Evolutionary conservation across 1,284 basidiomycete genomes (phyloP).

Genomic region (Xanthoconium separans): DNA sequence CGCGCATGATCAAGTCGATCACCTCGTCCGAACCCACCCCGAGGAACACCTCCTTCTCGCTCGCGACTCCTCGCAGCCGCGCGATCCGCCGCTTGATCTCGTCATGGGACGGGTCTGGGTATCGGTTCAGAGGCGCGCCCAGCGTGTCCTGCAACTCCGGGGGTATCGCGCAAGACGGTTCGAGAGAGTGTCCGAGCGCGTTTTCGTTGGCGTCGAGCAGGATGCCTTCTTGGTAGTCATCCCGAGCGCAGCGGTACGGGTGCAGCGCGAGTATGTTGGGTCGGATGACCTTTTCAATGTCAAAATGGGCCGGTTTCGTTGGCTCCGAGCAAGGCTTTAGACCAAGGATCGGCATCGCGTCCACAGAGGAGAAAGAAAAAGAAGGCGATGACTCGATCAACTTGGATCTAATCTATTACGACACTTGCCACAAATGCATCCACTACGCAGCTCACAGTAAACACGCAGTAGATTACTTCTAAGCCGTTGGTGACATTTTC

Average conservation of each 20-base stretch:
- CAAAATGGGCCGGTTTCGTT: slow-evolving; percentile 71
- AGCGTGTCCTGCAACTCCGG: slow-evolving; percentile 36
- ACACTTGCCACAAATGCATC: no score
- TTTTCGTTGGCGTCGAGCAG: slow-evolving; percentile 99
- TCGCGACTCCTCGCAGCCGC: slow-evolving; percentile 64
- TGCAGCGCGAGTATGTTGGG: slow-evolving; percentile 91
- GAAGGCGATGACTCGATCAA: neutral
- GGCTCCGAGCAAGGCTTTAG: slow-evolving; percentile 42
- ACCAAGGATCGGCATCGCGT: slow-evolving; percentile 47
- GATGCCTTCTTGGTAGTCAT: slow-evolving; percentile 92
- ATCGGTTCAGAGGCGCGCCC: slow-evolving; percentile 71
- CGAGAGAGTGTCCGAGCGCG: slow-evolving; percentile 86
- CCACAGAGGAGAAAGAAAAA: neutral
- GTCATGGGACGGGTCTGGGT: slow-evolving; percentile 84
- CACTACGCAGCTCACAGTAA: no score
- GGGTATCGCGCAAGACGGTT: slow-evolving; percentile 31
- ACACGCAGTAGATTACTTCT: no score
- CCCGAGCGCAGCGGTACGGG: slow-evolving; percentile 95
- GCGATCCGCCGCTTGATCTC: slow-evolving; percentile 80
- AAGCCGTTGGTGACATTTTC: slow-evolving; percentile 34
- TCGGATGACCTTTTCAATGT: slow-evolving; percentile 81
- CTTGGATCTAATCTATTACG: neutral
- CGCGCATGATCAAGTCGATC: slow-evolving; percentile 91
- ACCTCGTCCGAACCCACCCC: slow-evolving; percentile 98
- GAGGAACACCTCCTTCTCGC: slow-evolving; percentile 79